Conservation (phyloP, 1,284 basidiomycete species). For the Microbotryum scabiosae region DNA sequence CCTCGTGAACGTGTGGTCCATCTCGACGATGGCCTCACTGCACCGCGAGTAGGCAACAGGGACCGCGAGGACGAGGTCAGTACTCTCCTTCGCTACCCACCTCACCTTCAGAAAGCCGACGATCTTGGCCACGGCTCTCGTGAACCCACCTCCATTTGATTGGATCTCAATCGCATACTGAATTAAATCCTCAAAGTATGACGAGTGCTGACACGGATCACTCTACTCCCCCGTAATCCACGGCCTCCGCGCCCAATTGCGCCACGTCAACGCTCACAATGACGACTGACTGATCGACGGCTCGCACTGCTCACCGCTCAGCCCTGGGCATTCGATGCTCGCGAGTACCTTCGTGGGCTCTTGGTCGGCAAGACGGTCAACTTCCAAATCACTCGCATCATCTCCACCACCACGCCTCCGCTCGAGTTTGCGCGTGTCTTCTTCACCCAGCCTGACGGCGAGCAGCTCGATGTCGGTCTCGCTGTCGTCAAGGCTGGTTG, state of each 20-base stretch:
- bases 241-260: neutral
- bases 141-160: neutral
- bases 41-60: conserved; percentile 70
- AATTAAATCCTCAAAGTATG: neutral
- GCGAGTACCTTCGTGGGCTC: conserved; percentile 78
- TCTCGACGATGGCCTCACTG: conserved; percentile 63
- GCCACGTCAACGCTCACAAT: neutral
- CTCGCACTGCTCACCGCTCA: conserved; percentile 37
- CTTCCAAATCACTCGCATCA: conserved; percentile 65
- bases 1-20: conserved; percentile 53
- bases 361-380: conserved; percentile 81
- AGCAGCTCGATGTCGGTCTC: conserved; percentile 54
- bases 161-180: neutral
- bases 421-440: conserved; percentile 69
- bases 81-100: neutral
- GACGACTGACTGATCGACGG: neutral
- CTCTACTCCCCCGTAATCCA: neutral
- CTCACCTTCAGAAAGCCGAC: neutral
- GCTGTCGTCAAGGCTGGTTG: conserved; percentile 78
- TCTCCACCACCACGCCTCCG: conserved; percentile 57
- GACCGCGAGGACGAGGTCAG: conserved; percentile 76
- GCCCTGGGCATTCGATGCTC: conserved; percentile 84
- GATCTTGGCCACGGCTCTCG: neutral
- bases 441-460: conserved; percentile 39
- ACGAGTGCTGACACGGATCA: too few relatives aligned